A percentile compares a stretch with the other conserved stretches of the same genome.
Evolutionary conservation across 768 basidiomycete genomes (phyloP).

Genomic region (Sarcodon aspratus): DNA sequence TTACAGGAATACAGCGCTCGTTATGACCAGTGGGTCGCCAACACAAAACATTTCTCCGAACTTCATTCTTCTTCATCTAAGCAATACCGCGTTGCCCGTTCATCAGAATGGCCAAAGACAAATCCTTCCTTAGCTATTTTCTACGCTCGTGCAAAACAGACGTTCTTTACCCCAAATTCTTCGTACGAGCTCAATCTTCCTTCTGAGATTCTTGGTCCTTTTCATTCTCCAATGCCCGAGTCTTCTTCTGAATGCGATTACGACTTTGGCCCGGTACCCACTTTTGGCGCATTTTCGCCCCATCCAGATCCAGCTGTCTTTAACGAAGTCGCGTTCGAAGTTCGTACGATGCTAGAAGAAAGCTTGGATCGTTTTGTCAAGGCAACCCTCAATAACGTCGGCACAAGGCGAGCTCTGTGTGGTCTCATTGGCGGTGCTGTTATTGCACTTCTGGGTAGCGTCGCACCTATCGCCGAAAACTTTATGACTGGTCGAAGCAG

Average conservation of each 20-base stretch:
- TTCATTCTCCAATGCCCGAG: conserved; percentile 9
- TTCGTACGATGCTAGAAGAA: conserved; percentile 45
- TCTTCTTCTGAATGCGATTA: background rate
- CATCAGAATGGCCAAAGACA: conserved; percentile 9
- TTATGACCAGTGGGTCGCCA: conserved; percentile 29
- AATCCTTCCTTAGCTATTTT: conserved; percentile 48
- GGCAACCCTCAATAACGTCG: conserved; percentile 62
- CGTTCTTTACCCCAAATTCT: conserved; percentile 65
- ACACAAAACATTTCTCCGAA: conserved; percentile 12
- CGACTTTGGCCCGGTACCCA: background rate
- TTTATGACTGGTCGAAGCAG: conserved; percentile 36
- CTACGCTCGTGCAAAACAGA: conserved; percentile 70
- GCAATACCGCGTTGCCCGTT: background rate
- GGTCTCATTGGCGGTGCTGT: conserved; percentile 55
- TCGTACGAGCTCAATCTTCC: conserved; percentile 64
- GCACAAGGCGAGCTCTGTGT: conserved; percentile 56
- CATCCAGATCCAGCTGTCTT: conserved; percentile 64
- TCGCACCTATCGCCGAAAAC: conserved; percentile 23
- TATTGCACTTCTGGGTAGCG: conserved; percentile 30
- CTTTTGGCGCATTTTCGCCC: conserved; percentile 9
- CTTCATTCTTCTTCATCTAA: background rate
- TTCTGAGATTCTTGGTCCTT: conserved; percentile 46
- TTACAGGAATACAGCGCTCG: conserved; percentile 56
- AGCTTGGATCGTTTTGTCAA: conserved; percentile 56
- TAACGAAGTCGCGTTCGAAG: conserved; percentile 44